phyloP scores from a whole-genome alignment of 768 basidiomycete species.

The Gelatoporia subvermispora region DNA sequence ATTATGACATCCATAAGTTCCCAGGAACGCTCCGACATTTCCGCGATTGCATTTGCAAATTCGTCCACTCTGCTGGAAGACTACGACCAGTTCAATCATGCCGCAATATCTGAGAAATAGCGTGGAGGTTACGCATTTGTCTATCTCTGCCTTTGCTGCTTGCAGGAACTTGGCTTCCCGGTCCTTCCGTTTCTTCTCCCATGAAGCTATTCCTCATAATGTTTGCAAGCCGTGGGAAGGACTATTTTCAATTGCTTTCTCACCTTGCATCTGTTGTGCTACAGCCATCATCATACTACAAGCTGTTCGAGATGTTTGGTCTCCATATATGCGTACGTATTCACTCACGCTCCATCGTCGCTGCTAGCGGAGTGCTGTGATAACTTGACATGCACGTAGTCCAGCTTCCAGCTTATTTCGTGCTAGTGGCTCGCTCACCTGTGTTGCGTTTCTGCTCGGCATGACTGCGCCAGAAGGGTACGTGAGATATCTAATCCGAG shows the following conservation, averaged over 20 bases:
- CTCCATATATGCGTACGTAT: background rate
- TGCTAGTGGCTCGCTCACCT: no score
- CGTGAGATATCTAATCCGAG: no score
- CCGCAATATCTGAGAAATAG: background rate
- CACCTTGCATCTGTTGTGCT: conserved; percentile 24
- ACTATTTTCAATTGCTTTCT: conserved; percentile 12
- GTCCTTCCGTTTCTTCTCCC: no score
- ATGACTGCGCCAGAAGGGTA: no score
- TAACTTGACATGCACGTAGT: background rate
- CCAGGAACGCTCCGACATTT: conserved; percentile 11
- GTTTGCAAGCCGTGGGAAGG: background rate
- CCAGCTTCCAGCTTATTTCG: no score
- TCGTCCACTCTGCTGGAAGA: conserved; percentile 7
- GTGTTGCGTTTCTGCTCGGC: no score
- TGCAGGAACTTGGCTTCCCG: conserved; percentile 12
- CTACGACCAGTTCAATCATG: conserved; percentile 4
- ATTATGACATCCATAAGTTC: background rate
- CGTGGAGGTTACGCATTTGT: conserved; percentile 15
- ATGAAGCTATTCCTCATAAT: no score
- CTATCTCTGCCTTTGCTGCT: conserved; percentile 11
- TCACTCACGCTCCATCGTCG: conserved; percentile 19
- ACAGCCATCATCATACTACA: conserved; percentile 18
- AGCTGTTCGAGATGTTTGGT: background rate
- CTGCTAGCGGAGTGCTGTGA: conserved; percentile 13
- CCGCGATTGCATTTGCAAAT: conserved; percentile 11